Base-by-base conservation (phyloP, 2,329 filamentous ascomycete species). In the Pezicula carpinea region DNA sequence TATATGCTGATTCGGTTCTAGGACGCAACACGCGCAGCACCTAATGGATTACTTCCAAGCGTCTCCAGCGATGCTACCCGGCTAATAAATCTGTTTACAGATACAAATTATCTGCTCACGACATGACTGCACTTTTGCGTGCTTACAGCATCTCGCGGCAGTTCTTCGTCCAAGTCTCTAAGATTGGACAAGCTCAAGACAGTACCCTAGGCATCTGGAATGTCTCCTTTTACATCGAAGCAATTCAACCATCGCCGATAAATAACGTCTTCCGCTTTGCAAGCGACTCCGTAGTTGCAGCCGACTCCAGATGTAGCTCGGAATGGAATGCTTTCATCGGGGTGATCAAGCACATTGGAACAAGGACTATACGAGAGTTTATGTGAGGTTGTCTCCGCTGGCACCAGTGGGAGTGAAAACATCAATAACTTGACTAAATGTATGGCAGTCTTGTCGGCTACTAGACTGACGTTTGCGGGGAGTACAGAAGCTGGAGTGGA, bases 111-210 rank as follows among this genome's bases (percentile, higher is more conserved):
- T 63, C 61, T 7, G 61, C 73, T 1, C 60, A 62, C 22, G 76
- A 77, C 44, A 68, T 80, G 3, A 70, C 74, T 2, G 76, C 77
- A 1, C 69, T 81, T 1, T 55, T 80, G 3, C 77, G 78, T 44
- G 76, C 77, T 0, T 77, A 81, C 59, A 71, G 71, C 3, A 65
- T 69, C 6, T 69, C 72, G 6, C 69, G 66, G 52, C 75, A 80
- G 53, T 67, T 65, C 45, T 70, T 70, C 50, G 67, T 72, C 44
- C 26, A 48, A 21, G 35, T 23, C n/a, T 22, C 34, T 11, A 26
- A 38, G n/a, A 10, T 38, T 11, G 36, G 26, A 6, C 68, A 76
- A 52, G 48, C 63, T 0, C 69, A 75, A 48, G 75, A 79, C 54
- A 64, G 66, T 5, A 77, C 75, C 0, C 71, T 71, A 0, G 69